These are phyloP conservation scores for Anthracocystis setariae DNA, from an alignment of 1,284 basidiomycete species.

Conservation along the genomic window DNA sequence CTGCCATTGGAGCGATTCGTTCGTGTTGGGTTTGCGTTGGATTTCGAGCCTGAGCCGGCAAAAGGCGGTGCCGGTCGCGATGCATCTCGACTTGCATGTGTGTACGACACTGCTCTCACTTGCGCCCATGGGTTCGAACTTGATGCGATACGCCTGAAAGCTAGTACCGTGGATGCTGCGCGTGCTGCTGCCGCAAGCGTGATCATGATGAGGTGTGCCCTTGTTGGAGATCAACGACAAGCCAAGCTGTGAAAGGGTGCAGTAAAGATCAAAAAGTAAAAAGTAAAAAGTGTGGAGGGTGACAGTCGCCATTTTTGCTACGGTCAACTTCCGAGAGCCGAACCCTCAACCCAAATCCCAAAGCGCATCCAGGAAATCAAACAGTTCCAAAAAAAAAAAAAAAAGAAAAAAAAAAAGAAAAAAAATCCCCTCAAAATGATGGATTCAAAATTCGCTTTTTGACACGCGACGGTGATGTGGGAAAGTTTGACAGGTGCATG, in stretches of 20 bases:
- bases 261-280: no score
- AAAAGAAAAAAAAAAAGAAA: no score
- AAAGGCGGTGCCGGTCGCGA: slow-evolving; percentile 19
- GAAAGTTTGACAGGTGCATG: not conserved
- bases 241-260: no score
- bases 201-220: no score
- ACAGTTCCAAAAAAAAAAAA: no score
- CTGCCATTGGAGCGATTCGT: slow-evolving; percentile 3
- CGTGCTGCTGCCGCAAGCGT: not conserved
- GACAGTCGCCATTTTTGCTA: no score
- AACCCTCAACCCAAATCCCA: no score
- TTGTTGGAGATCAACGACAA: no score
- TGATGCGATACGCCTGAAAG: not conserved
- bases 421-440: not conserved
- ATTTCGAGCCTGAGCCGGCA: not conserved
- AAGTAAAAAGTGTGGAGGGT: slow-evolving; percentile 1
- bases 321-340: no score
- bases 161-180: not conserved
- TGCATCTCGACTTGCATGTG: slow-evolving; percentile 6
- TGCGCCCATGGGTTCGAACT: not conserved
- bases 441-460: not conserved
- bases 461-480: not conserved
- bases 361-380: no score
- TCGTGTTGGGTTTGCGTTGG: slow-evolving; percentile 20
- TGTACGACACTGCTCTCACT: slow-evolving; percentile 1